Base-by-base conservation (phyloP, 768 basidiomycete species). In the Lepiota brunneoincarnata region DNA sequence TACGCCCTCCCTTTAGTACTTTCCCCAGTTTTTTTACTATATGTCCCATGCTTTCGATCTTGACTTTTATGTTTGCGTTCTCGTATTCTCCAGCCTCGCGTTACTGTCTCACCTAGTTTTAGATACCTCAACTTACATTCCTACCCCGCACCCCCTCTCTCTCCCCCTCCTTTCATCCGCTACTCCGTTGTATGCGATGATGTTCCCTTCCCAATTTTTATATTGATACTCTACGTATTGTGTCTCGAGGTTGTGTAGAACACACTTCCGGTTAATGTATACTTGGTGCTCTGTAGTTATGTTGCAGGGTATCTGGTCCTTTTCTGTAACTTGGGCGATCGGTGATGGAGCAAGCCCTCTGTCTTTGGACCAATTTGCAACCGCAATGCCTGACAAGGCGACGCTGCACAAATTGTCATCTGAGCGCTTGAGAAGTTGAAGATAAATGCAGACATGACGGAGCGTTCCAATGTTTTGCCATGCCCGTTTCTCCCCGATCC, bases 1-100 rank as follows among this genome's bases (percentile, higher is more conserved):
- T 60, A 55, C 57, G 60, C 52, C 63, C 59, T 58, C 60, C 60
- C 57, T 60, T 43, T 65, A 58, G 49, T 64, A 51, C 52, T 59
- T 52, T 41, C 43, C 20, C 51, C 35, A 49, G 31, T 51, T 35
- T 42, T 17, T 46, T 34, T 17, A 14, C 26, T 26, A 35, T 57
- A 31, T 24, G 18, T 24, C 52, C 26, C 44, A 39, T 43, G 39
- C 38, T 49, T 36, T 49, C 40, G 28, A 49, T 45, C 23, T 40
- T 17, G 12, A 37, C 38, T 26, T 20, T 39, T 48, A 28, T 54
- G 28, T 40, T 37, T 26, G 37, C 26, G 51, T 26, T 37, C 10
- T n/a, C n/a, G 20, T 39, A 42, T 48, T 35, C 20, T 43, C 31
- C 43, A 38, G 35, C 18, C 34, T 38, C 24, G 28, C 40, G 40